A percentile compares a stretch with the other conserved stretches of the same genome.
Evolutionary conservation across 225 moss, liverwort and hornwort species (phyloP).

Genomic region (Sphagnum tenellum): DNA sequence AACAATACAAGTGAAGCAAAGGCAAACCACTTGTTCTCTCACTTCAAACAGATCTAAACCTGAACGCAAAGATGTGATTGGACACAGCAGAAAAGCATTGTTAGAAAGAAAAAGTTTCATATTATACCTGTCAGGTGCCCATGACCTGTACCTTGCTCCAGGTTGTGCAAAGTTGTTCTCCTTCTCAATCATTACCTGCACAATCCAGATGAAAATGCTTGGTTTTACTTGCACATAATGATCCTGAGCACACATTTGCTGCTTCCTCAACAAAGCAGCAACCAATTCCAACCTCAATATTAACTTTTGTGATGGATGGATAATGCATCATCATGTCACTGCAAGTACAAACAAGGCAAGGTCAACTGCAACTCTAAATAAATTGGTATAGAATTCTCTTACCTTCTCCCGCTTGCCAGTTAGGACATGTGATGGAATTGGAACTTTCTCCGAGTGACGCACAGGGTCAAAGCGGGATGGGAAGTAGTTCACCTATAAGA

Average conservation of each 20-base stretch:
- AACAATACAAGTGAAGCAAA: no score
- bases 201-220: no score
- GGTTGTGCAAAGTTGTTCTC: constrained; percentile 45
- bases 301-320: no score
- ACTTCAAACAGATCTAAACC: no score
- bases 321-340: not conserved
- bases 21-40: no score
- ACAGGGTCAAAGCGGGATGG: constrained; percentile 47
- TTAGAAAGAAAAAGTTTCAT: not conserved
- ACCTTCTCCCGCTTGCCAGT: constrained; percentile 38
- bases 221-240: no score
- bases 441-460: constrained; percentile 41
- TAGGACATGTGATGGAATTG: constrained; percentile 23
- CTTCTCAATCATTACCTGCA: constrained; percentile 33
- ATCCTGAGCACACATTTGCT: no score
- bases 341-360: not conserved
- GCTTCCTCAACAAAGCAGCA: no score
- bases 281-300: no score
- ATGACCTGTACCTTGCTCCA: constrained; percentile 35
- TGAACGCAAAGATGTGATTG: not conserved
- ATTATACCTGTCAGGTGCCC: constrained; percentile 33
- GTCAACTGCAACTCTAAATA: not conserved
- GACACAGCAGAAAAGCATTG: not conserved
- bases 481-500: constrained; percentile 43
- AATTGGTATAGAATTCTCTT: not conserved